These are phyloP conservation scores for Corylus avellana DNA, from an alignment of 306 rosid genomes.

Conservation along the genomic window DNA sequence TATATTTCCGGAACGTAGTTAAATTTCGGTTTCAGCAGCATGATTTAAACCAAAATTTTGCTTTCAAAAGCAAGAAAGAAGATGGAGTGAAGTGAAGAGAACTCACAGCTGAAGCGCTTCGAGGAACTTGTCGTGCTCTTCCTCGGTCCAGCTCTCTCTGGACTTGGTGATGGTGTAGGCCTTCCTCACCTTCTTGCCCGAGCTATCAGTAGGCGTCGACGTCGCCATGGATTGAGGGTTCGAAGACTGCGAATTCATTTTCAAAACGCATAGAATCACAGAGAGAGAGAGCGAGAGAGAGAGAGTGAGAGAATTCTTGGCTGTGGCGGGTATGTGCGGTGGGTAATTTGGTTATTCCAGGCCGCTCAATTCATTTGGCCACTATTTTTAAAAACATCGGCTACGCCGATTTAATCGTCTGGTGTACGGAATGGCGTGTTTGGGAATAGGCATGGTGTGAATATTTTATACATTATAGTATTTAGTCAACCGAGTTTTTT, in stretches of 20 bases:
- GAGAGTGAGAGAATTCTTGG: background rate
- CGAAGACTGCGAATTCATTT: slow-evolving; percentile 44
- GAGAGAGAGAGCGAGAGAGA: background rate
- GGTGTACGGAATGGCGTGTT: background rate
- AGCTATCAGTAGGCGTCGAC: slow-evolving; percentile 47
- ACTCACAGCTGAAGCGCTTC: slow-evolving; percentile 94
- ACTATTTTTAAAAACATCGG: background rate
- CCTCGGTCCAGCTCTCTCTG: slow-evolving; percentile 95
- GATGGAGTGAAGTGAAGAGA: background rate
- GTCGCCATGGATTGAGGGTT: slow-evolving; percentile 47
- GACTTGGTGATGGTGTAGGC: slow-evolving; percentile 97
- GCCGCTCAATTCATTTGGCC: slow-evolving; percentile 31
- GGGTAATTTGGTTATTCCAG: slow-evolving; percentile 29
- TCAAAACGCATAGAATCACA: background rate
- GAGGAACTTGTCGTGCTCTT: slow-evolving; percentile 93
- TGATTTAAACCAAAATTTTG: background rate
- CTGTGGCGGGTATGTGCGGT: slow-evolving; percentile 40
- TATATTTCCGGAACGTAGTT: background rate
- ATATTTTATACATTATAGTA: too few relatives aligned
- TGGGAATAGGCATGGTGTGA: too few relatives aligned
- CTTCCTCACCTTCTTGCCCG: slow-evolving; percentile 85
- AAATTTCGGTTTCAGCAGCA: background rate
- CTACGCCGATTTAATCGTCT: slow-evolving; percentile 49
- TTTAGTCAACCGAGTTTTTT: too few relatives aligned
- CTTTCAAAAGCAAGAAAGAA: background rate